These are phyloP conservation scores for Rhytidiadelphus loreus DNA, from an alignment of 225 moss, liverwort and hornwort genomes.

Conservation along the genomic window DNA sequence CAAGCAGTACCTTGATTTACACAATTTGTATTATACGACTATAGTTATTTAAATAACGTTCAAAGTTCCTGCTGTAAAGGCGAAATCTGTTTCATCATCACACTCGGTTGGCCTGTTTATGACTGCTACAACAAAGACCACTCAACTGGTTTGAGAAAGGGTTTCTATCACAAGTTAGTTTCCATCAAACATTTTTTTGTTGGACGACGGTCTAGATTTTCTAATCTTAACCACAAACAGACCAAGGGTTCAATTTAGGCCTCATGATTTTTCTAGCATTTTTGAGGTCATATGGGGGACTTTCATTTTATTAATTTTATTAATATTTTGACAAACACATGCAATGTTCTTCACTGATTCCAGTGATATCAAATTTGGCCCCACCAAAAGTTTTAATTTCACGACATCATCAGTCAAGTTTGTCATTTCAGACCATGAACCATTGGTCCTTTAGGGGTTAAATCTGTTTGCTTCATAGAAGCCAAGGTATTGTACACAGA, in stretches of 20 bases:
- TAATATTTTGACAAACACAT: neutral
- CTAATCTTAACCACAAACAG: neutral
- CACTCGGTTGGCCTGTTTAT: neutral
- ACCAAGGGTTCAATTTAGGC: neutral
- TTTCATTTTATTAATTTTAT: neutral
- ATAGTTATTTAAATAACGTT: neutral
- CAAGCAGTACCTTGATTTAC: neutral
- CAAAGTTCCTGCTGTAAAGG: neutral
- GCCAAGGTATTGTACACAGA: neutral
- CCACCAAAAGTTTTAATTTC: neutral
- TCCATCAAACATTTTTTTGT: neutral
- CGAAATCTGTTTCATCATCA: neutral
- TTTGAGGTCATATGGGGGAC: neutral
- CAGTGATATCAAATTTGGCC: neutral
- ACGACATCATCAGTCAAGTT: neutral
- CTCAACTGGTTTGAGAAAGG: neutral
- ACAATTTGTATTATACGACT: neutral
- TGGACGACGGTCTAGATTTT: neutral
- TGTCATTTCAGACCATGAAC: neutral
- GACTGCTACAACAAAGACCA: neutral
- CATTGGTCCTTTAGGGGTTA: neutral
- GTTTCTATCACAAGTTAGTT: neutral
- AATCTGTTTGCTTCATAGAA: neutral
- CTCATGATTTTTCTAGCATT: neutral
- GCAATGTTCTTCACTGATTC: neutral